Conservation (phyloP, 106 monocot species). For the Allium fistulosum region DNA sequence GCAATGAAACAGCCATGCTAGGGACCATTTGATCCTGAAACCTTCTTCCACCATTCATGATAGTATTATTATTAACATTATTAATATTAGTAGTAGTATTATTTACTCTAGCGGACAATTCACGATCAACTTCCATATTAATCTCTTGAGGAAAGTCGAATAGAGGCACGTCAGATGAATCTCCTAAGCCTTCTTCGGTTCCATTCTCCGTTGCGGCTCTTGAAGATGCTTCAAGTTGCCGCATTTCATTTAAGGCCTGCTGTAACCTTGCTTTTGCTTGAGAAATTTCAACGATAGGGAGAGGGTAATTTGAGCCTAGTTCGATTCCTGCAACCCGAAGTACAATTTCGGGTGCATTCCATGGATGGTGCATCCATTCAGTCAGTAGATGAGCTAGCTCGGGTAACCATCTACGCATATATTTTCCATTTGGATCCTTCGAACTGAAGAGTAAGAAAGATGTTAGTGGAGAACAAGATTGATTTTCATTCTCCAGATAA, state of each 20-base stretch:
- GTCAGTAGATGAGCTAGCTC: slow-evolving; percentile 84
- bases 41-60: slow-evolving; percentile 21
- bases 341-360: slow-evolving; percentile 79
- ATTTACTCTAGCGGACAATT: slow-evolving; percentile 12
- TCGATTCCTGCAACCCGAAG: slow-evolving; percentile 83
- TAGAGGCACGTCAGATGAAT: slow-evolving; percentile 68
- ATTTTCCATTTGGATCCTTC: slow-evolving; percentile 94
- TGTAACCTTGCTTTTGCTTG: slow-evolving; percentile 59
- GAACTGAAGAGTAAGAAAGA: slow-evolving; percentile 29
- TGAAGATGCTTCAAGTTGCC: slow-evolving; percentile 73
- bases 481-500: no score
- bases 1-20: slow-evolving; percentile 55
- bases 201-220: slow-evolving; percentile 72
- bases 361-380: slow-evolving; percentile 96
- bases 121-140: slow-evolving; percentile 63
- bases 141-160: slow-evolving; percentile 63
- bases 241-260: slow-evolving; percentile 70
- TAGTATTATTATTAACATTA: neutral
- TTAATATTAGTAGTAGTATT: neutral
- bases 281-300: slow-evolving; percentile 70
- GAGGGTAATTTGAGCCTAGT: slow-evolving; percentile 90
- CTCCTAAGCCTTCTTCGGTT: slow-evolving; percentile 84
- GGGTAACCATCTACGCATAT: slow-evolving; percentile 90
- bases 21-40: slow-evolving; percentile 79
- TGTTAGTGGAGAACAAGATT: neutral